phyloP scores from a whole-genome alignment of 2,329 filamentous ascomycete genomes.

The Ophiostoma australiae region DNA sequence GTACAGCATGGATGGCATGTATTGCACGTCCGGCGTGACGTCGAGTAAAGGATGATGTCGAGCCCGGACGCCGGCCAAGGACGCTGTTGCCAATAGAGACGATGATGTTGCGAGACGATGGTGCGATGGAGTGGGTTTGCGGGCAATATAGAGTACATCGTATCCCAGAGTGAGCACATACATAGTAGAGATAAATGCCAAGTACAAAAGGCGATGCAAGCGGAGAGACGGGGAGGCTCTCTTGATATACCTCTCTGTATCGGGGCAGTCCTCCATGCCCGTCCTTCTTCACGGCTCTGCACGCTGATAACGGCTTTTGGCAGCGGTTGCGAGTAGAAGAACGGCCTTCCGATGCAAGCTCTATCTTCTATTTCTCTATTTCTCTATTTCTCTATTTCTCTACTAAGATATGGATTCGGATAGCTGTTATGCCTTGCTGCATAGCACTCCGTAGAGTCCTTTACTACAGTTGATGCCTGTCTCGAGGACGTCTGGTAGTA shows the following conservation, averaged over 20 bases:
- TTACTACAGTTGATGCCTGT: background rate
- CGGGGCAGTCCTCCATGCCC: background rate
- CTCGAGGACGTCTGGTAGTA: background rate
- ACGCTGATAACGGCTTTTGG: background rate
- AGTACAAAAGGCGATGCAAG: background rate
- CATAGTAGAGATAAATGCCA: background rate
- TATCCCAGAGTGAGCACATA: background rate
- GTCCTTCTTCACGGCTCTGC: background rate
- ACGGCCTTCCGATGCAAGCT: background rate
- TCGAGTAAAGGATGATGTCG: background rate
- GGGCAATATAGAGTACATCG: background rate
- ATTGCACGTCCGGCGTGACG: background rate
- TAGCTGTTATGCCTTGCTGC: background rate
- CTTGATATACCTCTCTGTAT: conserved; percentile 2
- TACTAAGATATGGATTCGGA: background rate
- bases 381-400: background rate
- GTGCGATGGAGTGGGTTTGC: conserved; percentile 4
- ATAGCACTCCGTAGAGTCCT: too few relatives aligned
- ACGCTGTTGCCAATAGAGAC: background rate
- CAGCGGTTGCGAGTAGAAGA: background rate
- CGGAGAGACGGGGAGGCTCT: background rate
- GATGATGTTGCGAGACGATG: conserved; percentile 7
- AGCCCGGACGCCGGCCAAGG: background rate
- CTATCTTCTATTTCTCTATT: background rate
- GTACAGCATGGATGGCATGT: background rate